Conservation (phyloP, 2,329 filamentous ascomycete genomes). For the Truncatella angustata region DNA sequence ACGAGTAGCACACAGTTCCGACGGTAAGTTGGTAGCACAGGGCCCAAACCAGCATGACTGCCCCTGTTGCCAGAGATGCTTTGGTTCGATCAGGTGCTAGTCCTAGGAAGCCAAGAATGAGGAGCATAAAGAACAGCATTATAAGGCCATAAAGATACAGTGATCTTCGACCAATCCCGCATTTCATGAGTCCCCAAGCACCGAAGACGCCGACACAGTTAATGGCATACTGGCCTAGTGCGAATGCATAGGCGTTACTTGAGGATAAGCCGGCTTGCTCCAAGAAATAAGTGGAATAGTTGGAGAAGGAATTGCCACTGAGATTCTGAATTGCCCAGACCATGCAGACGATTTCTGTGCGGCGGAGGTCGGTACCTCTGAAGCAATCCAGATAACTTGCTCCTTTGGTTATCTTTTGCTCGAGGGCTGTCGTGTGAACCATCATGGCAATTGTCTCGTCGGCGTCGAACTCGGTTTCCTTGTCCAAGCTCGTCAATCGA, state of each 20-base stretch:
- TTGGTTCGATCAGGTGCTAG: conserved; percentile 64
- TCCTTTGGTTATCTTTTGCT: conserved; percentile 71
- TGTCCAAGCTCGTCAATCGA: conserved; percentile 59
- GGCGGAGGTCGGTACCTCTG: conserved; percentile 71
- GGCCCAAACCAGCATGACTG: conserved; percentile 81
- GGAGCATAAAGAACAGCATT: conserved; percentile 71
- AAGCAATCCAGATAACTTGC: conserved; percentile 82
- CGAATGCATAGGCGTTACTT: conserved; percentile 54
- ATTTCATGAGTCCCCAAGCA: conserved; percentile 76
- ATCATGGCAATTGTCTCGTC: conserved; percentile 91
- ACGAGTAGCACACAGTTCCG: conserved; percentile 84
- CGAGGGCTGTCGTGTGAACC: conserved; percentile 81
- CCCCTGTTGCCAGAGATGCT: conserved; percentile 74
- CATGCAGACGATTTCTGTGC: conserved; percentile 72
- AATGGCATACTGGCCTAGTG: conserved; percentile 65
- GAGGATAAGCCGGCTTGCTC: conserved; percentile 56
- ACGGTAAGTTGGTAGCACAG: conserved; percentile 84
- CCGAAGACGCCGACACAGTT: conserved; percentile 81
- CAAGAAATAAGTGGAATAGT: conserved; percentile 62
- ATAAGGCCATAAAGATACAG: conserved; percentile 76
- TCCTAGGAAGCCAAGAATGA: conserved; percentile 81
- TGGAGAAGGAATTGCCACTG: conserved; percentile 62
- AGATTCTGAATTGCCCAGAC: conserved; percentile 64
- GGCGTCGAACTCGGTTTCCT: conserved; percentile 70
- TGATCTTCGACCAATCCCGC: conserved; percentile 68